Percentiles rank a stretch among this genome's conserved stretches.
Evolutionary conservation across 164 flowering plant genomes (phyloP).

Genomic region (Berberis thunbergii): DNA sequence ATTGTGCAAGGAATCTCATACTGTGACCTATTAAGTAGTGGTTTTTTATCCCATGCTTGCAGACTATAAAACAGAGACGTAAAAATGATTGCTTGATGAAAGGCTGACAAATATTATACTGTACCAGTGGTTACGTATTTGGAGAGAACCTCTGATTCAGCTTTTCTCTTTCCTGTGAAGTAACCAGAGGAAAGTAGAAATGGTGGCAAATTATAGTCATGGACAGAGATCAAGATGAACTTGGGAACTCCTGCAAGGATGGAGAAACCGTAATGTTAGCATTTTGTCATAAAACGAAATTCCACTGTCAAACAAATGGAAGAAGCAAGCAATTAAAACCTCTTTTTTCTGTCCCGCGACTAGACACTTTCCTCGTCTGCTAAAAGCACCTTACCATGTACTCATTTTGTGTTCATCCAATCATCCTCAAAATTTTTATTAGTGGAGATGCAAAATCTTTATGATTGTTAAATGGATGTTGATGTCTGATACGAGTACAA

Average conservation of each 20-base stretch:
- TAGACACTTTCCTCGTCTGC: too few relatives aligned
- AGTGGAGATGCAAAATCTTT: too few relatives aligned
- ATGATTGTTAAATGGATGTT: too few relatives aligned
- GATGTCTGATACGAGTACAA: too few relatives aligned
- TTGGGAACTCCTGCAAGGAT: conserved; percentile 73
- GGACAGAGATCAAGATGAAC: conserved; percentile 87
- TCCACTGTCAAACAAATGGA: not conserved
- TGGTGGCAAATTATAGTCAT: conserved; percentile 86
- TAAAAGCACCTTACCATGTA: too few relatives aligned
- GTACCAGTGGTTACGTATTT: conserved; percentile 84
- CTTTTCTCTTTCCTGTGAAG: conserved; percentile 93
- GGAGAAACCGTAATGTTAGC: not conserved
- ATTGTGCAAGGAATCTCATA: not conserved
- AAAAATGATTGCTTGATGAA: not conserved
- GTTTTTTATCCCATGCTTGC: not conserved
- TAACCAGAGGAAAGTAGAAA: conserved; percentile 75
- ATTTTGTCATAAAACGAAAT: too few relatives aligned
- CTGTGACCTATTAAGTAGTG: not conserved
- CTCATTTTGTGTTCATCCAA: too few relatives aligned
- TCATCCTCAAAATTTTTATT: too few relatives aligned
- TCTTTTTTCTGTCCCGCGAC: not conserved
- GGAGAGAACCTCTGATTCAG: conserved; percentile 88
- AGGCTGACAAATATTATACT: not conserved
- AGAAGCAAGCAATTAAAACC: not conserved
- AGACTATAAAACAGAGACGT: not conserved